phyloP scores from a whole-genome alignment of 768 basidiomycete genomes.

The Suillus ampliporus region DNA sequence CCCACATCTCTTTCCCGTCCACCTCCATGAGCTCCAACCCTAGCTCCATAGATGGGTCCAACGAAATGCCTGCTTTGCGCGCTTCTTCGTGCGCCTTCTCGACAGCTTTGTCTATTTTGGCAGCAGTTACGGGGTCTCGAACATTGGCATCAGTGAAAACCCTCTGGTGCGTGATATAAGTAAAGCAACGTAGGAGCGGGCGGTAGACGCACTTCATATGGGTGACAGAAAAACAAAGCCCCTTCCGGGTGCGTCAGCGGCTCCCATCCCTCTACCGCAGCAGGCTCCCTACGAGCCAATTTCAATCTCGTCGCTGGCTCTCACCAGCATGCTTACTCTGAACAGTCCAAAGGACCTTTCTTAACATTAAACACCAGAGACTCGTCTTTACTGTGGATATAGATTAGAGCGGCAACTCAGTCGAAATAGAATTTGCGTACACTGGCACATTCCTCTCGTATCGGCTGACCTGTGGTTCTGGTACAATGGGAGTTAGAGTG shows the following conservation, averaged over 20 bases:
- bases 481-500: not conserved
- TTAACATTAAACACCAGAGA: not conserved
- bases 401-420: not conserved
- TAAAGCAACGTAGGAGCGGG: not conserved
- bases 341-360: slow-evolving; percentile 1
- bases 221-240: not conserved
- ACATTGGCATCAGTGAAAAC: slow-evolving; percentile 4
- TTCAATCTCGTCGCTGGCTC: not conserved
- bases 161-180: not conserved
- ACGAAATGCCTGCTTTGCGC: rapidly evolving
- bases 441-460: not conserved
- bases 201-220: not conserved
- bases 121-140: not conserved
- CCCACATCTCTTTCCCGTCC: not conserved
- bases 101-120: not conserved
- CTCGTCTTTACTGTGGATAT: not conserved
- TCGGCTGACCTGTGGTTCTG: not conserved
- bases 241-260: not conserved
- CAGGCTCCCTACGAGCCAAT: not conserved
- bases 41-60: not conserved
- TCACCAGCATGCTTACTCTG: not conserved
- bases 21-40: not conserved
- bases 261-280: not conserved
- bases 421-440: not conserved
- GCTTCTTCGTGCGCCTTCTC: not conserved